Evolutionary conservation across 1,139 yeast species (phyloP).

Genomic region (Pichia sp.): DNA sequence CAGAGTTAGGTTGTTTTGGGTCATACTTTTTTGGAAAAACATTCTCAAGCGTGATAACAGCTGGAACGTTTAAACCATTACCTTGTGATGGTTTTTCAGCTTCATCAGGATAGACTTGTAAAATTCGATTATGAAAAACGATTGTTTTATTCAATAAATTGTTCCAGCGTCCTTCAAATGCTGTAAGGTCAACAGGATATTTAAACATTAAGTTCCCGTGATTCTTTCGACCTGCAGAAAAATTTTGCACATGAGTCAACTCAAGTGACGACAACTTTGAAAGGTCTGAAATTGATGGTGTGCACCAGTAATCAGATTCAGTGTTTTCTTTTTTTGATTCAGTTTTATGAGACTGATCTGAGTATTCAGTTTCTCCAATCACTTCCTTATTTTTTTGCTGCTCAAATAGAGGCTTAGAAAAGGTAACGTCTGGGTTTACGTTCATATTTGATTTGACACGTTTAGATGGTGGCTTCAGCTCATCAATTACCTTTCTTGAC

Average conservation of each 20-base stretch:
- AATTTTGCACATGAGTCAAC: slow-evolving; percentile 56
- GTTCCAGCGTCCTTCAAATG: slow-evolving; percentile 40
- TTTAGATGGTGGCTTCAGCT: slow-evolving; percentile 20
- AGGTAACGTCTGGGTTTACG: slow-evolving; percentile 1
- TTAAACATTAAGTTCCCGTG: slow-evolving; percentile 72
- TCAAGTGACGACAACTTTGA: slow-evolving; percentile 44
- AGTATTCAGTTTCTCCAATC: not conserved
- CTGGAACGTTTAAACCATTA: slow-evolving; percentile 75
- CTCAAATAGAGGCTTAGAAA: slow-evolving; percentile 17
- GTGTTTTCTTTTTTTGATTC: not conserved
- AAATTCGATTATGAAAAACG: slow-evolving; percentile 49
- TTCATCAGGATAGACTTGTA: slow-evolving; percentile 64
- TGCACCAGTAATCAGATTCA: slow-evolving; percentile 68
- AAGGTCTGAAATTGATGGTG: slow-evolving; percentile 62
- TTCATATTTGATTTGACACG: slow-evolving; percentile 14
- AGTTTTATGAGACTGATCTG: slow-evolving; percentile 11
- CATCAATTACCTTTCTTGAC: slow-evolving; percentile 12
- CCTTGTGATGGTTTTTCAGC: slow-evolving; percentile 60
- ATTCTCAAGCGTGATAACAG: slow-evolving; percentile 71
- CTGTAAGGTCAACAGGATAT: slow-evolving; percentile 68
- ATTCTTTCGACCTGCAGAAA: slow-evolving; percentile 71
- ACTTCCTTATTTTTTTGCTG: slow-evolving; percentile 1
- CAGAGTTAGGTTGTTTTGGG: slow-evolving; percentile 36
- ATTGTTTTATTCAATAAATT: slow-evolving; percentile 56
- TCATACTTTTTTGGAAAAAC: slow-evolving; percentile 46